A percentile compares a stretch with the other conserved stretches of the same genome.
Evolutionary conservation across 306 rosid species (phyloP).

Genomic region (Fragaria nilgerrensis): DNA sequence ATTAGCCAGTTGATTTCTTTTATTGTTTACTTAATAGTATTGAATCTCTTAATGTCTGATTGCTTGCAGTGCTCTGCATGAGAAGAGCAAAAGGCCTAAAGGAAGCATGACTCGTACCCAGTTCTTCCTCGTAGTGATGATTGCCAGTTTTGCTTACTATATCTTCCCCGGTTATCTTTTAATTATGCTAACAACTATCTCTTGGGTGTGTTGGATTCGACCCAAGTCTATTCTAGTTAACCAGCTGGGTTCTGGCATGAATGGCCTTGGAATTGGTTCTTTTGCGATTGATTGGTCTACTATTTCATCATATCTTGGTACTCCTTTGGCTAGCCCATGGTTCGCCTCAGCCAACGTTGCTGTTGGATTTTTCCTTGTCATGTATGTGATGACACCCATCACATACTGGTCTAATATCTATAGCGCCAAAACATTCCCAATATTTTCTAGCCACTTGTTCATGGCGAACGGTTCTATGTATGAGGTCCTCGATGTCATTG

Average conservation of each 20-base stretch:
- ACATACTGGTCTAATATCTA: slow-evolving; percentile 44
- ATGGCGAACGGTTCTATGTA: slow-evolving; percentile 53
- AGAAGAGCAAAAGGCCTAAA: slow-evolving; percentile 53
- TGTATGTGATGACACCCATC: slow-evolving; percentile 77
- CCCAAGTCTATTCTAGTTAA: slow-evolving; percentile 58
- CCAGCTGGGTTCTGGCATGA: slow-evolving; percentile 73
- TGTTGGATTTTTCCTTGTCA: slow-evolving; percentile 49
- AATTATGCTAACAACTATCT: slow-evolving; percentile 49
- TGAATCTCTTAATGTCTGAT: neutral
- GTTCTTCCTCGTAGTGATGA: slow-evolving; percentile 56
- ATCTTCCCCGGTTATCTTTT: slow-evolving; percentile 67
- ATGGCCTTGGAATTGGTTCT: slow-evolving; percentile 73
- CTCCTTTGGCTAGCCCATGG: slow-evolving; percentile 85
- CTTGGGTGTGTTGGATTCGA: slow-evolving; percentile 74
- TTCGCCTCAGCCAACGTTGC: slow-evolving; percentile 67
- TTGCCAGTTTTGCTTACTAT: slow-evolving; percentile 52
- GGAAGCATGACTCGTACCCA: slow-evolving; percentile 52
- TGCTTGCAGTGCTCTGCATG: slow-evolving; percentile 68
- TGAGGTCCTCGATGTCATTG: slow-evolving; percentile 49
- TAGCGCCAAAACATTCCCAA: slow-evolving; percentile 65
- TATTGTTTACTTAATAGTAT: neutral
- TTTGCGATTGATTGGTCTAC: slow-evolving; percentile 71
- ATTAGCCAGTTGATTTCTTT: slow-evolving; percentile 6
- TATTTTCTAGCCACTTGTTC: slow-evolving; percentile 59
- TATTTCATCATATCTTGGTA: slow-evolving; percentile 65